Base-by-base conservation (phyloP, 805 yeast genomes). In the Suhomyces sp. region DNA sequence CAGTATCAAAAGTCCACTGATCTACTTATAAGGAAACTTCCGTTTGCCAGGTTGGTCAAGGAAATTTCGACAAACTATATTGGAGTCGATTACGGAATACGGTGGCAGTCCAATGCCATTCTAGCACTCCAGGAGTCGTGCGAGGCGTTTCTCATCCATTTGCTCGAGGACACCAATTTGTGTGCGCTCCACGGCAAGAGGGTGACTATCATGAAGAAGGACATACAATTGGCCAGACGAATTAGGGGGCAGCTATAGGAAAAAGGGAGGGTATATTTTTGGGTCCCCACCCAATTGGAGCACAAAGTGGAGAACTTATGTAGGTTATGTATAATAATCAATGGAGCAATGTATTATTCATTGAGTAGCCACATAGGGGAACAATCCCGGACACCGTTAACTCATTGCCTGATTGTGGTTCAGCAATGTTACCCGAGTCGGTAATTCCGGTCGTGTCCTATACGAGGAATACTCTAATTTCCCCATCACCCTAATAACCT, bases 121-220 rank as follows among this genome's bases (percentile, higher is more conserved):
- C 61, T 87, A 65, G 93, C 93, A 3, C 69, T 87, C 31, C 96
- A 87, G 62, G 96, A 87, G 62, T 93, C 93, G 1, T 78, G 87
- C 46, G 96, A 87, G 63, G 92, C 93, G 1, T 87, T 83, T 55
- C 65, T 87, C 54, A 85, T 87, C 10, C 87, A 87, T 49, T 68
- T 87, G 37, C 71, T 87, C 47, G 94, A 87, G 61, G 94, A 87
- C 63, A 87, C 92, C 3, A 87, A 87, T 59, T 64, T 87, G 37
- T 75, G 89, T 65, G 94, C 94, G 12, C 69, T 87, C 37, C 94
- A 87, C 67, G 92, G 91, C 1, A 86, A 84, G 61, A 71, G 96
- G 59, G 90, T 87, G n/a, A 87, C 96, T 0, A 86, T 87, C 31
- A 87, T 87, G 93, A 87, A 85, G 61, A 86, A 85, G 65, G 96